phyloP scores from a whole-genome alignment of 2,329 filamentous ascomycete species.

The Cercospora sp. region DNA sequence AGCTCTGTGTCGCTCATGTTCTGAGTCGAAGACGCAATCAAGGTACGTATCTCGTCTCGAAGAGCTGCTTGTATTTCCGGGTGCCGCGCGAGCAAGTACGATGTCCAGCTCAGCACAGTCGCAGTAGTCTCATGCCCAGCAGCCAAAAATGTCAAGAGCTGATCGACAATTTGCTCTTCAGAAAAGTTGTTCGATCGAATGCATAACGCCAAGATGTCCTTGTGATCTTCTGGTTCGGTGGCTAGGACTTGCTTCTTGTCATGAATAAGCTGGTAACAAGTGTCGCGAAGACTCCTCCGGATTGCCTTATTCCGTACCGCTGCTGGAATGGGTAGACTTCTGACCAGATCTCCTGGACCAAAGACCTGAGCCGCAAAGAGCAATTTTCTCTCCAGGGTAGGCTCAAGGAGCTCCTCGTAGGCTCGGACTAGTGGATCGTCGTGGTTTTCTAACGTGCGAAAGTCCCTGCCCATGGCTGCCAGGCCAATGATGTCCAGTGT shows the following conservation, averaged over 20 bases:
- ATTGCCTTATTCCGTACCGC: constrained; percentile 38
- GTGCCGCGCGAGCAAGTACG: constrained; percentile 68
- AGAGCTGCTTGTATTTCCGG: constrained; percentile 66
- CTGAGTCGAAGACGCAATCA: constrained; percentile 53
- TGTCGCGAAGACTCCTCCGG: constrained; percentile 41
- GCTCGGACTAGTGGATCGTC: constrained; percentile 46
- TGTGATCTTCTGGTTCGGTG: constrained; percentile 34
- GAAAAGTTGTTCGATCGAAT: constrained; percentile 56
- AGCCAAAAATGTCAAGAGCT: constrained; percentile 58
- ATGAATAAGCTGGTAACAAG: constrained; percentile 50
- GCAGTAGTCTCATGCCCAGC: constrained; percentile 75
- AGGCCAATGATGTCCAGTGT: constrained; percentile 51
- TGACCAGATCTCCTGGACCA: constrained; percentile 43
- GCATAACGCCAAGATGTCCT: constrained; percentile 51
- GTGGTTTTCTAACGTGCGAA: constrained; percentile 43
- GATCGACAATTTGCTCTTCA: constrained; percentile 54
- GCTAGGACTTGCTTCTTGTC: constrained; percentile 50
- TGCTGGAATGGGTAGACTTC: constrained; percentile 50
- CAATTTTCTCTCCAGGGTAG: constrained; percentile 49
- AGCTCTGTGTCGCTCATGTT: constrained; percentile 33
- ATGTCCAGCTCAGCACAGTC: constrained; percentile 72
- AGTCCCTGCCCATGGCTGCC: constrained; percentile 49
- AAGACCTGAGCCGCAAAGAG: constrained; percentile 46
- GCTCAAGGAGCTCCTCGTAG: constrained; percentile 50
- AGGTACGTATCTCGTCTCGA: constrained; percentile 64